Evolutionary conservation across 2,329 filamentous ascomycete species (phyloP).

Genomic region (Botrytis pseudocinerea): DNA sequence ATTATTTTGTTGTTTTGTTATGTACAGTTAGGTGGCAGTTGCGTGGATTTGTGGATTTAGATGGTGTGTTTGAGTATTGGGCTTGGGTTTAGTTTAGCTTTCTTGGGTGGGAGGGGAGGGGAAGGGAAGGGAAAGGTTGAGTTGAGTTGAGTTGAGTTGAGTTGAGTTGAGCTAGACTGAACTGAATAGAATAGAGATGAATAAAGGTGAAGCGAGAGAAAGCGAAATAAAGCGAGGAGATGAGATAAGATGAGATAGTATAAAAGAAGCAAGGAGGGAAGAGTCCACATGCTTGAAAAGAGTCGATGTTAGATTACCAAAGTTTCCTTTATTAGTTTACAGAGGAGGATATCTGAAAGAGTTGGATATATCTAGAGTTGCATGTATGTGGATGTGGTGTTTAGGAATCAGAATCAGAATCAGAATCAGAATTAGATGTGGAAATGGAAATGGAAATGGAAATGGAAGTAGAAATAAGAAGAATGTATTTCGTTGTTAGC

Average conservation of each 20-base stretch:
- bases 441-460: rapidly evolving
- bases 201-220: background rate
- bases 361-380: background rate
- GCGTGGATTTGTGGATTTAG: background rate
- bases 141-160: background rate
- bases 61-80: background rate
- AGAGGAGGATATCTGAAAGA: too few species aligned
- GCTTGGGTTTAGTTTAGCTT: too few species aligned
- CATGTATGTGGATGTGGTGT: too few species aligned
- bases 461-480: rapidly evolving
- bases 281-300: background rate
- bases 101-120: background rate
- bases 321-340: too few species aligned
- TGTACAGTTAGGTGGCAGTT: too few species aligned
- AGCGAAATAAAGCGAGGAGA: background rate
- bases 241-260: background rate
- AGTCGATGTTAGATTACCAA: background rate
- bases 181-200: background rate
- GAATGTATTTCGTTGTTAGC: background rate
- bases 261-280: background rate
- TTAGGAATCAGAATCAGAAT: background rate
- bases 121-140: background rate
- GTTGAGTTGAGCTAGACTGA: background rate
- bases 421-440: background rate
- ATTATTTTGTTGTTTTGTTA: too few species aligned